Percentiles rank a stretch among this genome's conserved stretches.
These are phyloP conservation scores for Teunomyces pallodes DNA, from an alignment of 805 yeast genomes.

Conservation along the genomic window DNA sequence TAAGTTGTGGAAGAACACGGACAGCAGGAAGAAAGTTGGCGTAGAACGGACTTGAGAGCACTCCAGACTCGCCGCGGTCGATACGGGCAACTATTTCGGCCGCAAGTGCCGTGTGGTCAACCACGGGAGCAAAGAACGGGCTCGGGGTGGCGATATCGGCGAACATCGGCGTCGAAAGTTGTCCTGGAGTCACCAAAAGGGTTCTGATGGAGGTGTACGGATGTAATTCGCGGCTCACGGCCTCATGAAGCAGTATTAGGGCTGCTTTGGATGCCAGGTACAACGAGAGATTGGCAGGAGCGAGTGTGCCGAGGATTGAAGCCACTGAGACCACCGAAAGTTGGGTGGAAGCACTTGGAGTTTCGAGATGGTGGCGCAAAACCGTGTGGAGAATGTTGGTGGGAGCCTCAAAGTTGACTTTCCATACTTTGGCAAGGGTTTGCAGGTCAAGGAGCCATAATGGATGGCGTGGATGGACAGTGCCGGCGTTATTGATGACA, in stretches of 20 bases:
- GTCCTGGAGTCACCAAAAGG: slow-evolving; percentile 50
- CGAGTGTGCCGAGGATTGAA: slow-evolving; percentile 48
- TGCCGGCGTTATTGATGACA: slow-evolving; percentile 50
- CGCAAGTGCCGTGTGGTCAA: slow-evolving; percentile 39
- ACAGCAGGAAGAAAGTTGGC: slow-evolving; percentile 44
- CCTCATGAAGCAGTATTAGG: slow-evolving; percentile 42
- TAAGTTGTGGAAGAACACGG: slow-evolving; percentile 38
- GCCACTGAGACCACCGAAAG: slow-evolving; percentile 43
- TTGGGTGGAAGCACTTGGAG: slow-evolving; percentile 13
- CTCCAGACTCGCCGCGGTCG: slow-evolving; percentile 40
- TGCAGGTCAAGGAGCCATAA: slow-evolving; percentile 21
- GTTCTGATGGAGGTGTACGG: slow-evolving; percentile 24
- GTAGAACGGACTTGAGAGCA: slow-evolving; percentile 46
- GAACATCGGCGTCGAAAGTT: slow-evolving; percentile 49
- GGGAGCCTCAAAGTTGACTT: slow-evolving; percentile 30
- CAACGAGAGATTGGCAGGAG: slow-evolving; percentile 46
- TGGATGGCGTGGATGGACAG: slow-evolving; percentile 31
- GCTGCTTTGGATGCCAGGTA: slow-evolving; percentile 54
- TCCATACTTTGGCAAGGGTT: slow-evolving; percentile 17
- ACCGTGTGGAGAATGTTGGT: slow-evolving; percentile 19
- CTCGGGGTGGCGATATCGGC: slow-evolving; percentile 41
- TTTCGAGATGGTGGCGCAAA: slow-evolving; percentile 14
- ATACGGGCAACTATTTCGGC: slow-evolving; percentile 28
- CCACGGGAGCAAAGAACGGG: slow-evolving; percentile 48
- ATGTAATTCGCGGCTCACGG: slow-evolving; percentile 38